These are phyloP conservation scores for Gossypium aridum DNA, from an alignment of 441 rosid genomes.

Conservation along the genomic window DNA sequence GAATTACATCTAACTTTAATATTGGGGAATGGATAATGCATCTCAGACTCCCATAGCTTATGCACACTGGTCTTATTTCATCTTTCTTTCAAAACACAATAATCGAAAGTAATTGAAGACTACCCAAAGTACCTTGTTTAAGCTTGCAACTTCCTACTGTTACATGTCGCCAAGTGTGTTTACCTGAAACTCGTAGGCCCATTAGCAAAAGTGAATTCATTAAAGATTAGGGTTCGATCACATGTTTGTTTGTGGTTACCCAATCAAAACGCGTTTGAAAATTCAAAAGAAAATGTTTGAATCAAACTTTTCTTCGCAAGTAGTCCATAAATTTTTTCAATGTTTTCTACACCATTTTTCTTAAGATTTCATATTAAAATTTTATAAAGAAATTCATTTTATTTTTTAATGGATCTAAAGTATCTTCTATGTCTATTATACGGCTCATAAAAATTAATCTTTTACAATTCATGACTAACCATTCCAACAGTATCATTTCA, in stretches of 20 bases:
- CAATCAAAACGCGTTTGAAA: background rate
- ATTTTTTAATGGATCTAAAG: no score
- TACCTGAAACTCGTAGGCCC: background rate
- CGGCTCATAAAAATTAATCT: no score
- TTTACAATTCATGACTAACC: no score
- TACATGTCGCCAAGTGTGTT: slow-evolving; percentile 3
- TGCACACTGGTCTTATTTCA: slow-evolving; percentile 76
- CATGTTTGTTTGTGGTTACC: background rate
- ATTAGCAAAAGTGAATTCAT: no score
- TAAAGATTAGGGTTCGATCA: no score
- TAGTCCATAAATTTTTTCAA: background rate
- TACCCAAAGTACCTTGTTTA: background rate
- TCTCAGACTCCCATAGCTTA: slow-evolving; percentile 79
- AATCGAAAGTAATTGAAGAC: slow-evolving; percentile 4
- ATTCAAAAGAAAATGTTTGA: background rate
- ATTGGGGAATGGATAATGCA: slow-evolving; percentile 68
- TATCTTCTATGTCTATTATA: no score
- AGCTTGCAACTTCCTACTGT: background rate
- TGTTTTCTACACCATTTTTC: no score
- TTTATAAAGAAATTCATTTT: no score
- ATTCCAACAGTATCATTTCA: no score
- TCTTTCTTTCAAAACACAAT: slow-evolving; percentile 20
- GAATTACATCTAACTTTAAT: slow-evolving; percentile 57
- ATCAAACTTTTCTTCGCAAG: background rate
- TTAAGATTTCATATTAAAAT: background rate